Conservation (phyloP, 2,329 filamentous ascomycete genomes). For the Aspergillus oerlinghausenensis region DNA sequence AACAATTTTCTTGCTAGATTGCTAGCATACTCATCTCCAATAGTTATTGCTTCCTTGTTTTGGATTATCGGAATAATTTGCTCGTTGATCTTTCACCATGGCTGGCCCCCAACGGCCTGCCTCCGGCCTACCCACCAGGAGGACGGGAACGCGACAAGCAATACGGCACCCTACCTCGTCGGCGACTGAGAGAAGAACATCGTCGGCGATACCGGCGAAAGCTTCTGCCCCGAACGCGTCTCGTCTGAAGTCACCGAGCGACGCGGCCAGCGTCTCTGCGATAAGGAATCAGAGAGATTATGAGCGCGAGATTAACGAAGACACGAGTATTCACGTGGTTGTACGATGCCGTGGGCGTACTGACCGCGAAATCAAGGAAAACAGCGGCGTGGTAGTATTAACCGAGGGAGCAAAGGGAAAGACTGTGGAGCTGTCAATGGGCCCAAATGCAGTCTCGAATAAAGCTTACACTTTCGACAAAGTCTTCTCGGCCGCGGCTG, state of each 20-base stretch:
- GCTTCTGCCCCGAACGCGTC: slow-evolving; percentile 45
- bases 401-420: slow-evolving; percentile 87
- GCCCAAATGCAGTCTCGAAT: slow-evolving; percentile 84
- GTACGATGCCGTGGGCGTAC: slow-evolving; percentile 91
- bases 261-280: slow-evolving; percentile 51
- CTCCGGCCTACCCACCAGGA: slow-evolving; percentile 45
- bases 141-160: slow-evolving; percentile 48
- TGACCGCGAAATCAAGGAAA: slow-evolving; percentile 87
- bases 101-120: slow-evolving; percentile 51
- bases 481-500: slow-evolving; percentile 90
- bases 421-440: slow-evolving; percentile 82
- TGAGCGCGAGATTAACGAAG: slow-evolving; percentile 65
- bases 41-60: background rate
- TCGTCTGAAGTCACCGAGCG: slow-evolving; percentile 41
- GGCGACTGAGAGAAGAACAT: slow-evolving; percentile 54
- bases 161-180: slow-evolving; percentile 51
- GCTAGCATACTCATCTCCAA: background rate
- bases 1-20: background rate
- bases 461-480: slow-evolving; percentile 97
- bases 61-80: background rate
- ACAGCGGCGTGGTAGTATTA: slow-evolving; percentile 85
- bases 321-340: slow-evolving; percentile 97
- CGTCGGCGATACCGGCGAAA: slow-evolving; percentile 66
- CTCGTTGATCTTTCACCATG: slow-evolving; percentile 37
- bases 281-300: slow-evolving; percentile 89